Evolutionary conservation across 257 asterid genomes (phyloP).

Genomic region (Rauvolfia tetraphylla): DNA sequence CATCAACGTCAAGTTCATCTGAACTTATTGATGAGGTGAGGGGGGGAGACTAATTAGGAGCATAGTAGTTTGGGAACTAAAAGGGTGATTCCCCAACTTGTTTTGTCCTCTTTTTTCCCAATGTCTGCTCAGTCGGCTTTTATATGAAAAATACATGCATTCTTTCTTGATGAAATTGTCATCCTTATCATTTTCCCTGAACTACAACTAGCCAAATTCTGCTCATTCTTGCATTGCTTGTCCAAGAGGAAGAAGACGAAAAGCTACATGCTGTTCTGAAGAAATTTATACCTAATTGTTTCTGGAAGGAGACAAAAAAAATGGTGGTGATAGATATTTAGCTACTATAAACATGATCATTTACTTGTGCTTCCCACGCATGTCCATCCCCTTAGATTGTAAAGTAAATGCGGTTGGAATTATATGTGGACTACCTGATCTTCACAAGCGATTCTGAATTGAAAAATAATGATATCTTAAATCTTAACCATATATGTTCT

Average conservation of each 20-base stretch:
- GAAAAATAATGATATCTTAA: no score
- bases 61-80: neutral
- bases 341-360: neutral
- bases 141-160: no score
- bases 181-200: no score
- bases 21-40: neutral
- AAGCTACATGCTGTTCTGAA: neutral
- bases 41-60: neutral
- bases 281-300: neutral
- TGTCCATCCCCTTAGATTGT: neutral
- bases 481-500: neutral
- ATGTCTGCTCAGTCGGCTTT: no score
- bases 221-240: neutral
- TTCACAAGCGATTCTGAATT: neutral
- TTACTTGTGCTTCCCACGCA: neutral
- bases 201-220: no score
- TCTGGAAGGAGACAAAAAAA: neutral
- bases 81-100: neutral
- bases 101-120: no score
- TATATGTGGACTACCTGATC: neutral
- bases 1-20: neutral
- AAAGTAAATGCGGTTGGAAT: neutral
- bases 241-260: neutral
- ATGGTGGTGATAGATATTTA: neutral
- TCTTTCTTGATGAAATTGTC: no score